phyloP scores from a whole-genome alignment of 2,329 filamentous ascomycete species.

The Colletotrichum sp. region DNA sequence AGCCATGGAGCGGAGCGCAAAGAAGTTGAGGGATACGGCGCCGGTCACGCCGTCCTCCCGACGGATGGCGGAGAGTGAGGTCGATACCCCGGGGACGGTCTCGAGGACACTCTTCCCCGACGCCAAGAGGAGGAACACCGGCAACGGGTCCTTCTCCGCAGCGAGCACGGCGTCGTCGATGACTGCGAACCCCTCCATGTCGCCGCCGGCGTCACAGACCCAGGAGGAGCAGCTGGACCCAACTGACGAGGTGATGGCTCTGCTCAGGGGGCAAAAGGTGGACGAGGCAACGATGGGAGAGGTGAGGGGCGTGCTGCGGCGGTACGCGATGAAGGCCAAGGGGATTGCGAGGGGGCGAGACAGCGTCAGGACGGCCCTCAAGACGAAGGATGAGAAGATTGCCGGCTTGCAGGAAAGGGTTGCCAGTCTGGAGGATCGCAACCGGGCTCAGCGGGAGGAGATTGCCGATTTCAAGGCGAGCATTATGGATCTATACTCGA shows the following conservation, averaged over 20 bases:
- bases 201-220: not conserved
- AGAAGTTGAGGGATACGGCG: constrained; percentile 21
- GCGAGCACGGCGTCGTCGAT: constrained; percentile 16
- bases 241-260: constrained; percentile 51
- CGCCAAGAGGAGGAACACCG: constrained; percentile 35
- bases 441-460: constrained; percentile 33
- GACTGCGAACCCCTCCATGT: constrained; percentile 13
- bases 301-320: constrained; percentile 53
- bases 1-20: constrained; percentile 39
- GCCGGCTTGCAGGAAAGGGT: constrained; percentile 41
- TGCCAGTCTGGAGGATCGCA: constrained; percentile 42
- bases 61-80: constrained; percentile 24
- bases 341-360: constrained; percentile 72
- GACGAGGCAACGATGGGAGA: constrained; percentile 37
- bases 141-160: constrained; percentile 26
- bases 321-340: constrained; percentile 61
- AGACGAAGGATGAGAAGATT: constrained; percentile 61
- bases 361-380: constrained; percentile 65
- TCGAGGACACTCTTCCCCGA: constrained; percentile 40
- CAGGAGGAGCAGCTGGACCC: constrained; percentile 37
- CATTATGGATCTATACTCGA: constrained; percentile 37
- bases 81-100: constrained; percentile 38
- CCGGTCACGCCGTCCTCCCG: constrained; percentile 29
- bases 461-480: constrained; percentile 42
- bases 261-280: constrained; percentile 52